Conservation (phyloP, 1,139 yeast genomes). For the Magnusiomyces starmeri region DNA sequence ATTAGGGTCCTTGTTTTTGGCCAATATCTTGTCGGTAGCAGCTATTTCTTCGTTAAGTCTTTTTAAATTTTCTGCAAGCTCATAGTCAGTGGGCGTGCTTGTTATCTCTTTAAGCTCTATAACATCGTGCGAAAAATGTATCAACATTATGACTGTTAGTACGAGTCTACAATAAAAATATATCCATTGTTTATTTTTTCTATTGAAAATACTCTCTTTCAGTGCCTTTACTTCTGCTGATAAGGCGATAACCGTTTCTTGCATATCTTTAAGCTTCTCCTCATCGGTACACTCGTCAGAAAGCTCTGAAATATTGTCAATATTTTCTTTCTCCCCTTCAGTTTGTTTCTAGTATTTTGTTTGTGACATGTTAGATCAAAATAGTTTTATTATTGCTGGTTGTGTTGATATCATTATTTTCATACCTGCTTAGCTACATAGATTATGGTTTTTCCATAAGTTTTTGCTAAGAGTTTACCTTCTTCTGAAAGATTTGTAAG, state of each 20-base stretch:
- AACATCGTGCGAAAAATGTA: not conserved
- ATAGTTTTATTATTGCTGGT: not conserved
- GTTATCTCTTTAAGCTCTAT: conserved; percentile 8
- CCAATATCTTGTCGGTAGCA: not conserved
- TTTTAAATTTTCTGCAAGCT: conserved; percentile 4
- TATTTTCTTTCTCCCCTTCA: conserved; percentile 4
- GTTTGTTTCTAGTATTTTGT: conserved; percentile 5
- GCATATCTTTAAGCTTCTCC: conserved; percentile 17
- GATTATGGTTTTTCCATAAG: conserved; percentile 34
- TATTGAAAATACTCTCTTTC: conserved; percentile 14
- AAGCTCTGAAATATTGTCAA: no score
- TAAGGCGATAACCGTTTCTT: conserved; percentile 15
- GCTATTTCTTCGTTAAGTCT: conserved; percentile 2
- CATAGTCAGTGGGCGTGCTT: conserved; percentile 16
- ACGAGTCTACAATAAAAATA: no score
- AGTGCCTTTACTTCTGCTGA: conserved; percentile 15
- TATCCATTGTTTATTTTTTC: no score
- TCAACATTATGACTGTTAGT: no score
- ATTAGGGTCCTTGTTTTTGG: conserved; percentile 4
- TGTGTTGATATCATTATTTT: no score
- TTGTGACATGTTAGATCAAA: not conserved
- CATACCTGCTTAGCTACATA: conserved; percentile 31
- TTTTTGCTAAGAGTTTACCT: conserved; percentile 30
- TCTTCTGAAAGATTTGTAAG: conserved; percentile 28
- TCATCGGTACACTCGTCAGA: no score